These are phyloP conservation scores for Monosporozyma unispora DNA, from an alignment of 805 yeast species.

Conservation along the genomic window DNA sequence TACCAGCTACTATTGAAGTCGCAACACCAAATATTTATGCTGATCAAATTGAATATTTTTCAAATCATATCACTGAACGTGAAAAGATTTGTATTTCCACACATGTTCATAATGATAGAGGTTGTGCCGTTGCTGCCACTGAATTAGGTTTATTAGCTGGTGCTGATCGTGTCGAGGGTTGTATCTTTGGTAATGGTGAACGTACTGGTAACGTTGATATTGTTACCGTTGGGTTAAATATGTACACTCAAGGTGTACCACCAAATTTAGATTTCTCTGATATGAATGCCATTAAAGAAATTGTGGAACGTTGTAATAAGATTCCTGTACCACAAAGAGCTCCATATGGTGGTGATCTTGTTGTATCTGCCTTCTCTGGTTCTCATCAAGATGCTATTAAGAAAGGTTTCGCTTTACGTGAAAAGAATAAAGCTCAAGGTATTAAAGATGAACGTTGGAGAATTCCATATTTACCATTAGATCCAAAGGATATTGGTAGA, in stretches of 20 bases:
- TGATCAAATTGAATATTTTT: conserved; percentile 72
- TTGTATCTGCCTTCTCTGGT: conserved; percentile 77
- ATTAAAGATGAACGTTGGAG: conserved; percentile 41
- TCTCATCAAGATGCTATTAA: conserved; percentile 85
- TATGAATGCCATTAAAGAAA: conserved; percentile 53
- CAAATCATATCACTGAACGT: conserved; percentile 54
- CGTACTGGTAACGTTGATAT: conserved; percentile 81
- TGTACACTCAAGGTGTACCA: conserved; percentile 72
- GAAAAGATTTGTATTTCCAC: conserved; percentile 66
- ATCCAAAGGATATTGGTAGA: conserved; percentile 78
- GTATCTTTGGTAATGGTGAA: conserved; percentile 80
- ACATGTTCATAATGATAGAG: conserved; percentile 80
- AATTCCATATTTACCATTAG: conserved; percentile 75
- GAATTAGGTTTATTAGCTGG: conserved; percentile 78
- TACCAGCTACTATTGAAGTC: conserved; percentile 82
- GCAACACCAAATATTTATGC: conserved; percentile 75
- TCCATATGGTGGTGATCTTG: conserved; percentile 76
- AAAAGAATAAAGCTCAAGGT: conserved; percentile 31
- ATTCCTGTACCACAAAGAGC: conserved; percentile 73
- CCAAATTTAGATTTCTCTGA: conserved; percentile 69
- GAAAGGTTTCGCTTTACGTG: conserved; percentile 54
- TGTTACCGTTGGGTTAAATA: conserved; percentile 66
- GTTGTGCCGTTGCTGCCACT: conserved; percentile 81
- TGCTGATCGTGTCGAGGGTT: conserved; percentile 80
- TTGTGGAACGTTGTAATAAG: conserved; percentile 73